Conservation (phyloP, 805 yeast species). For the Metschnikowia cubensis region DNA sequence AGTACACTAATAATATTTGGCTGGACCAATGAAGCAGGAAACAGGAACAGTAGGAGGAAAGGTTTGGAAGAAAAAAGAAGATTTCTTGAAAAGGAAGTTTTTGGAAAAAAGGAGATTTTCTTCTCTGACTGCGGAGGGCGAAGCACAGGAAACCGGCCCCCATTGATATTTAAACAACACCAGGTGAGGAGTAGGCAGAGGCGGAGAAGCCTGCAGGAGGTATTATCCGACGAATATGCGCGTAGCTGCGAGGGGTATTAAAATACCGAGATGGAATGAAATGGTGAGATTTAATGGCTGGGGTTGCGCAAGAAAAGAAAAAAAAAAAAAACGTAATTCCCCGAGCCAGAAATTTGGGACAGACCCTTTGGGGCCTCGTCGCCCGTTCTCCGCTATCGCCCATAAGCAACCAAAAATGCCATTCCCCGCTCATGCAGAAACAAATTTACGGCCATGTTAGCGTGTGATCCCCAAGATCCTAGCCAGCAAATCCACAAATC, state of each 20-base stretch:
- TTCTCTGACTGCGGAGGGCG: too few species aligned
- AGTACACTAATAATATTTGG: too few species aligned
- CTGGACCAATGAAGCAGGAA: too few species aligned
- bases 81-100: too few species aligned
- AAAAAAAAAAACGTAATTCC: not conserved
- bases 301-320: not conserved
- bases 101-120: not conserved
- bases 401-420: not conserved
- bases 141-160: not conserved
- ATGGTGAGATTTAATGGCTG: slow-evolving; percentile 2
- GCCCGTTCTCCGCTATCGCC: too few species aligned
- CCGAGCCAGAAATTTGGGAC: not conserved
- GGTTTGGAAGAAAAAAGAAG: too few species aligned
- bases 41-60: too few species aligned
- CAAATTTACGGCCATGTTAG: too few species aligned
- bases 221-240: not conserved
- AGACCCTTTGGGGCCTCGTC: too few species aligned
- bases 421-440: not conserved
- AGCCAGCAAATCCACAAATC: too few species aligned
- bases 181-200: slow-evolving; percentile 14
- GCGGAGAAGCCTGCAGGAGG: slow-evolving; percentile 13
- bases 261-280: slow-evolving; percentile 1
- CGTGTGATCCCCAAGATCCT: too few species aligned
- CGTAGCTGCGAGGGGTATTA: slow-evolving; percentile 3
- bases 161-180: slow-evolving; percentile 6